Base-by-base conservation (phyloP, 2,329 filamentous ascomycete species). In the Escovopsis sp. region DNA sequence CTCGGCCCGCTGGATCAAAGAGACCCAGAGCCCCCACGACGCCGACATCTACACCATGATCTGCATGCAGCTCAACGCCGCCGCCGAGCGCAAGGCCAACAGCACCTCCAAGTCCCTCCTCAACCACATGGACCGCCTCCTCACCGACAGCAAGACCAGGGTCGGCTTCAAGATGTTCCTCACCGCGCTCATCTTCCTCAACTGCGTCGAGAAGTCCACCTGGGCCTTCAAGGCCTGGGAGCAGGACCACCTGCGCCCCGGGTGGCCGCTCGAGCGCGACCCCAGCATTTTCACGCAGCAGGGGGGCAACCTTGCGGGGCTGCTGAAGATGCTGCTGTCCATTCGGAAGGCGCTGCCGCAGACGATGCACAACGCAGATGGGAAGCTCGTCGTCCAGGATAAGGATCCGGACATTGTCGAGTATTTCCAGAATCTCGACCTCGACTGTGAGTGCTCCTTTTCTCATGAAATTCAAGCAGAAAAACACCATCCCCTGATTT, bases 151-250 rank as follows among this genome's bases (percentile, higher is more conserved):
- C 52, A 72, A 74, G 46, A 65, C 63, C 37, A 70, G 66, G 45
- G 63, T 72, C 35, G 68, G 67, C 23, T 76, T 75, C 46, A 66
- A 66, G 43, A 69, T 75, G 54, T 78, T 74, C 45, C 63, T 78
- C 16, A 67, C 72, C 3, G 66, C 70, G 3, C 52, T 79, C 37
- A 68, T 79, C 36, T 68, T 78, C 41, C 63, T 79, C 33, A 76
- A 76, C 47, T 76, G 72, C 43, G 62, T 78, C 12, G 75, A 79
- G 48, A 79, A 78, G 55, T 73, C 72, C 0, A 78, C 73, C 0
- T 79, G 74, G 75, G 68, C 71, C 1, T 78, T 78, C 56, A 76
- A 76, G 42, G 72, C 70, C 2, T 79, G 73, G 72, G 72, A 77
- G 45, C 70, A 77, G 48, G 65, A 72, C 37, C 67, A 69, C 34